phyloP scores from a whole-genome alignment of 2,329 filamentous ascomycete species.

The Grosmannia huntii region DNA sequence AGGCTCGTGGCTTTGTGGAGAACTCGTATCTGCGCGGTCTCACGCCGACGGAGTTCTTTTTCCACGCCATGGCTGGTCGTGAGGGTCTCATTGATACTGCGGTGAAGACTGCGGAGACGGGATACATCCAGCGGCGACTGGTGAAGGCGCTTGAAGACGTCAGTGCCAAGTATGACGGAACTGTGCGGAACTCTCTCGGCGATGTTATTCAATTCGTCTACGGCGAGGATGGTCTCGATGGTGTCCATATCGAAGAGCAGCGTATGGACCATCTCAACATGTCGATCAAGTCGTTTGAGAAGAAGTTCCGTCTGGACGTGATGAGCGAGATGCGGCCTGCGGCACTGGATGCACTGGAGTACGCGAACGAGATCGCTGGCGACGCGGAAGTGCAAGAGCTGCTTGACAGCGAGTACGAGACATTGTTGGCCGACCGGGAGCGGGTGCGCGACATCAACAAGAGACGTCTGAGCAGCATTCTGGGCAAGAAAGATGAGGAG shows the following conservation, averaged over 20 bases:
- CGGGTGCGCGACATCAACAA: conserved; percentile 58
- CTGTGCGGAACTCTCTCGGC: conserved; percentile 89
- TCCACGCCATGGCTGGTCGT: conserved; percentile 99
- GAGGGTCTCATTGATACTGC: conserved; percentile 99
- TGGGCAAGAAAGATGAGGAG: conserved; percentile 58
- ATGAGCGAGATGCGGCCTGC: conserved; percentile 51
- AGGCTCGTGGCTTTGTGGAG: conserved; percentile 94
- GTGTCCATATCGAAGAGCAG: conserved; percentile 86
- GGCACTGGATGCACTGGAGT: conserved; percentile 65
- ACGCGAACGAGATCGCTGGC: conserved; percentile 73
- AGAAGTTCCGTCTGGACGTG: conserved; percentile 75
- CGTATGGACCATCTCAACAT: conserved; percentile 74
- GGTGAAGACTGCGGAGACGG: conserved; percentile 97
- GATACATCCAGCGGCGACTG: conserved; percentile 95
- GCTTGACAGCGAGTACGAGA: conserved; percentile 80
- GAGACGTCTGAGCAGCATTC: conserved; percentile 16
- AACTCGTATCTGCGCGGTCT: conserved; percentile 95
- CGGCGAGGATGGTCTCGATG: conserved; percentile 93
- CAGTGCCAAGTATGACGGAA: conserved; percentile 94
- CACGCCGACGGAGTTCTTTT: conserved; percentile 95
- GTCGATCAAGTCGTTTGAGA: conserved; percentile 64
- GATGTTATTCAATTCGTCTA: conserved; percentile 97
- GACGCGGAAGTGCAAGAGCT: conserved; percentile 79
- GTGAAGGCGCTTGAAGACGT: conserved; percentile 98
- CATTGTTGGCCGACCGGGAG: conserved; percentile 59